Percentiles rank a stretch among this genome's conserved stretches.
Evolutionary conservation across 1,284 basidiomycete species (phyloP).

Genomic region (Sanguinoderma infundibulare): DNA sequence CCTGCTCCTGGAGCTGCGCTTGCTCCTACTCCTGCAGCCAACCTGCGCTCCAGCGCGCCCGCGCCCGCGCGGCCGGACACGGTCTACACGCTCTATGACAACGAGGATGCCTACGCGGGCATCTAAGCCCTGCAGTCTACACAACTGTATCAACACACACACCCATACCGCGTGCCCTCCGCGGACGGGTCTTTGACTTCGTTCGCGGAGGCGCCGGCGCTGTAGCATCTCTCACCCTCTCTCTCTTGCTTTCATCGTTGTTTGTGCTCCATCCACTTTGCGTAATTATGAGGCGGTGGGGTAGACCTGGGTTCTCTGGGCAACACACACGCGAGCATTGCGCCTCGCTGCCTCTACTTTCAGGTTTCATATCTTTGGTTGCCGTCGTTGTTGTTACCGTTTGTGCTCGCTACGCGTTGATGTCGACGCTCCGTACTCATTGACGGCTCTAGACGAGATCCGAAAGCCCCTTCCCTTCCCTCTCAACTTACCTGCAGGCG

Average conservation of each 20-base stretch:
- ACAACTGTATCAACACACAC: slow-evolving; percentile 24
- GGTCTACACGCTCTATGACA: slow-evolving; percentile 59
- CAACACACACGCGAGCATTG: slow-evolving; percentile 24
- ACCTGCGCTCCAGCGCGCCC: slow-evolving; percentile 1
- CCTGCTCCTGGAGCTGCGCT: slow-evolving; percentile 28
- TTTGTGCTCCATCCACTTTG: slow-evolving; percentile 17
- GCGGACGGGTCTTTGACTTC: not conserved
- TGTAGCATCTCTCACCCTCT: slow-evolving; percentile 20
- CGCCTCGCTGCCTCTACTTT: slow-evolving; percentile 27
- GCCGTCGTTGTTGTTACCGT: not conserved
- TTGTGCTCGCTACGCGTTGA: slow-evolving; percentile 1
- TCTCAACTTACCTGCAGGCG: not conserved
- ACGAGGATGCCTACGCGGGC: slow-evolving; percentile 69
- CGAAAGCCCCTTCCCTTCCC: not conserved
- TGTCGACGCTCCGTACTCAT: slow-evolving; percentile 2
- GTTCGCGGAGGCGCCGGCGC: slow-evolving; percentile 5
- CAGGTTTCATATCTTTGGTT: slow-evolving; percentile 3
- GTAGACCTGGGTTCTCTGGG: slow-evolving; percentile 36
- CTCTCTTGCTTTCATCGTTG: slow-evolving; percentile 5
- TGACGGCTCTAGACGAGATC: slow-evolving; percentile 21
- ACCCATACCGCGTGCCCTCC: slow-evolving; percentile 3
- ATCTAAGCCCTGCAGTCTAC: slow-evolving; percentile 46
- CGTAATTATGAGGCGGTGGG: slow-evolving; percentile 28
- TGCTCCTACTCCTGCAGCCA: slow-evolving; percentile 37
- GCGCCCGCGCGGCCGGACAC: slow-evolving; percentile 41